Evolutionary conservation across 2,329 filamentous ascomycete species (phyloP).

Genomic region (Macroventuria anomochaeta): DNA sequence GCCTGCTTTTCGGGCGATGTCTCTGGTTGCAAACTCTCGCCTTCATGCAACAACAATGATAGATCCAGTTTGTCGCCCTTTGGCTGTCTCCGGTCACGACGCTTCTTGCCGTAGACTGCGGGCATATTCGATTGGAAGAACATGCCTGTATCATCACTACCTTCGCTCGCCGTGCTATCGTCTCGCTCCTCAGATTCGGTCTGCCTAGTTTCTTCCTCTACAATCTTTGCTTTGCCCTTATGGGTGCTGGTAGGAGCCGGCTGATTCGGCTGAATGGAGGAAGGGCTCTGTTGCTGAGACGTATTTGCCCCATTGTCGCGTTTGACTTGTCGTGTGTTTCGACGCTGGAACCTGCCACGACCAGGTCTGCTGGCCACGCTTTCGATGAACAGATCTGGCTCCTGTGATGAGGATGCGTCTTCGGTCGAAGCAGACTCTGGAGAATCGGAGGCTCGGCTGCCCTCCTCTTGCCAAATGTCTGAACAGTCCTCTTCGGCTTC

Average conservation of each 20-base stretch:
- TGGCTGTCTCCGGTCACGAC: conserved; percentile 30
- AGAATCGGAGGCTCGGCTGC: conserved; percentile 45
- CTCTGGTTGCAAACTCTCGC: conserved; percentile 42
- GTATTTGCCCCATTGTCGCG: conserved; percentile 49
- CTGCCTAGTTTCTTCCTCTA: conserved; percentile 12
- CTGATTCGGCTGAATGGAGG: conserved; percentile 9
- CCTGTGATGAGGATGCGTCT: not conserved
- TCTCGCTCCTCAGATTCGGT: conserved; percentile 18
- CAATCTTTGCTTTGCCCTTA: conserved; percentile 26
- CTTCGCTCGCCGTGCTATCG: conserved; percentile 33
- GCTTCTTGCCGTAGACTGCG: conserved; percentile 33
- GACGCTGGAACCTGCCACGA: conserved; percentile 53
- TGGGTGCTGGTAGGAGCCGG: not conserved
- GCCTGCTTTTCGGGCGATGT: conserved; percentile 30
- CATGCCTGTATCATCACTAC: conserved; percentile 47
- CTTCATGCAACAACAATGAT: conserved; percentile 39
- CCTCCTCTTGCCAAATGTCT: conserved; percentile 59
- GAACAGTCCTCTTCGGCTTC: conserved; percentile 31
- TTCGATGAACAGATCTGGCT: conserved; percentile 43
- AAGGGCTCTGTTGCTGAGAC: conserved; percentile 16
- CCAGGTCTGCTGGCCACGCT: conserved; percentile 40
- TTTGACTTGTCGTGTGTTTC: conserved; percentile 45
- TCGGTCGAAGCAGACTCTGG: conserved; percentile 16
- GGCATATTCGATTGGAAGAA: conserved; percentile 47
- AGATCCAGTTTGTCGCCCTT: conserved; percentile 40